Conservation (phyloP, 2,329 filamentous ascomycete genomes). For the Diaporthe aspalathi region DNA sequence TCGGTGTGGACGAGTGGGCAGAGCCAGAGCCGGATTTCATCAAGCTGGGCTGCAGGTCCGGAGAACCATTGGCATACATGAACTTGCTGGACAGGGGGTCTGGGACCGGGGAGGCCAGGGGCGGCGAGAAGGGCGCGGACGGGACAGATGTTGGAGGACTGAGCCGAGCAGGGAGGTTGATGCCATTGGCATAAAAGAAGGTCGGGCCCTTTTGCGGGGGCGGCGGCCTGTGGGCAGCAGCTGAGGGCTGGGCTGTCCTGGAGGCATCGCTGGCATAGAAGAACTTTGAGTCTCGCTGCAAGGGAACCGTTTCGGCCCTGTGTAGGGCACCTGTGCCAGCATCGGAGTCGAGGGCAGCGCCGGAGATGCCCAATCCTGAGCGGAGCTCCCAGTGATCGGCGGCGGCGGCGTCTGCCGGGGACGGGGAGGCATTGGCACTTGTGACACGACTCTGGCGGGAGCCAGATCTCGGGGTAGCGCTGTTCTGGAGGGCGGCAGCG, state of each 20-base stretch:
- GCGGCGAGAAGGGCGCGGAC: constrained; percentile 48
- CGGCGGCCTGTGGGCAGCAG: constrained; percentile 46
- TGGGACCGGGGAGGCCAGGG: constrained; percentile 48
- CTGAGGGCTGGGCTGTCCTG: constrained; percentile 57
- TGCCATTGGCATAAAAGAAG: constrained; percentile 70
- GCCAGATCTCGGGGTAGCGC: constrained; percentile 83
- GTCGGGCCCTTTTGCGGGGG: constrained; percentile 52
- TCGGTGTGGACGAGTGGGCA: constrained; percentile 58
- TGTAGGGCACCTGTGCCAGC: constrained; percentile 44
- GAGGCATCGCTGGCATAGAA: constrained; percentile 87
- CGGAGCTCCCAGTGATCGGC: constrained; percentile 53
- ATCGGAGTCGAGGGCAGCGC: constrained; percentile 41
- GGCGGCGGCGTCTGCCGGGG: constrained; percentile 48
- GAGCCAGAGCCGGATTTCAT: constrained; percentile 57
- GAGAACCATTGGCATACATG: constrained; percentile 78
- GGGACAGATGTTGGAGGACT: constrained; percentile 45
- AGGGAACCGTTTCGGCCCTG: constrained; percentile 46
- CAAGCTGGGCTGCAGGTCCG: constrained; percentile 58
- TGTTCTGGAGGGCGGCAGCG: constrained; percentile 63
- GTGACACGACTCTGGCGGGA: constrained; percentile 77
- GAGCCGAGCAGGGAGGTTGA: constrained; percentile 50
- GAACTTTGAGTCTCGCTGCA: constrained; percentile 74
- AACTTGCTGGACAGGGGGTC: constrained; percentile 70
- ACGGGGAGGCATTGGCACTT: constrained; percentile 75
- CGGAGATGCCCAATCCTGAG: constrained; percentile 50